phyloP scores from a whole-genome alignment of 2,329 filamentous ascomycete species.

The Trichophyton benhamiae region DNA sequence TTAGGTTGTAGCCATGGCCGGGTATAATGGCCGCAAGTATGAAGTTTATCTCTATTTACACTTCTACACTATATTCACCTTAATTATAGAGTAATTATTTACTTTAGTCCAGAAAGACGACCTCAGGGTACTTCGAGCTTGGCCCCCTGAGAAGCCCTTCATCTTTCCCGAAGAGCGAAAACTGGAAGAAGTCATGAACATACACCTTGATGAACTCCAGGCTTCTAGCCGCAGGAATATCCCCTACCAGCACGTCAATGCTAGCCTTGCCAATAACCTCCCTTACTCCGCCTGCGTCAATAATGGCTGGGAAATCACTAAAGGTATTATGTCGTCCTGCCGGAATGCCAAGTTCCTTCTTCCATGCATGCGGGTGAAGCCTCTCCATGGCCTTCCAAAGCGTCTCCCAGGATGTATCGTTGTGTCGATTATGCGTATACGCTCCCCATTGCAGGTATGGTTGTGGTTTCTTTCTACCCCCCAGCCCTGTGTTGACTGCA shows the following conservation, averaged over 20 bases:
- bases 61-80: too few relatives aligned
- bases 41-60: too few relatives aligned
- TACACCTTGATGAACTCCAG: neutral
- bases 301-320: conserved; percentile 14
- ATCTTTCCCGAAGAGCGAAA: neutral
- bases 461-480: conserved; percentile 8
- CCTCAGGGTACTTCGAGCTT: neutral
- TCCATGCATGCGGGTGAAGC: conserved; percentile 10
- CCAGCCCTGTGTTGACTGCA: conserved; percentile 10
- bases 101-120: neutral
- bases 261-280: neutral
- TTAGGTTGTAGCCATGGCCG: too few relatives aligned
- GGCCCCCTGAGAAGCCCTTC: conserved; percentile 1
- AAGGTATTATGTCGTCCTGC: conserved; percentile 13
- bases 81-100: neutral
- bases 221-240: neutral
- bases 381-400: conserved; percentile 12
- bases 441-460: conserved; percentile 14
- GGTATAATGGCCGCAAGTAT: too few relatives aligned
- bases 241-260: neutral
- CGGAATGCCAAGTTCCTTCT: conserved; percentile 12
- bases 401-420: conserved; percentile 12
- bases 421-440: conserved; percentile 10
- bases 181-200: conserved; percentile 3
- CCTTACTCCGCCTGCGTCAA: conserved; percentile 6